Evolutionary conservation across 768 basidiomycete species (phyloP).

Genomic region (Termitomyces sp.): DNA sequence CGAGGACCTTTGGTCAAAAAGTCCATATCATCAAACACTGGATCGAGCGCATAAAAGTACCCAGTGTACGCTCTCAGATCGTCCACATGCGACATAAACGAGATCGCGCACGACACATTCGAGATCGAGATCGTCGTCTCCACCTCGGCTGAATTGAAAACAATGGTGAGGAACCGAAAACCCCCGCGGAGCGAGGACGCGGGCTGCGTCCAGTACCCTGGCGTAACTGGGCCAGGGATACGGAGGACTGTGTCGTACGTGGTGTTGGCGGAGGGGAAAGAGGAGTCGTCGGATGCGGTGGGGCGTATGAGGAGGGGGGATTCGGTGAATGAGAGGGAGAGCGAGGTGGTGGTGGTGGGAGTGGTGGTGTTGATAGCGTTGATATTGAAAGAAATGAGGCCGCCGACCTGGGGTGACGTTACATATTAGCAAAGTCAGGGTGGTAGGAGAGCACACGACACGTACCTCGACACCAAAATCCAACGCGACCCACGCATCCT

Average conservation of each 20-base stretch:
- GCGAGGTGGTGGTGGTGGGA: slow-evolving; percentile 33
- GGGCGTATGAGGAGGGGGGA: slow-evolving; percentile 53
- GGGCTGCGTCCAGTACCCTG: slow-evolving; percentile 48
- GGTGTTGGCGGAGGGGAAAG: slow-evolving; percentile 39
- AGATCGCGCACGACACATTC: slow-evolving; percentile 47
- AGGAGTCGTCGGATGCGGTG: slow-evolving; percentile 49
- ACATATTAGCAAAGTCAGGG: neutral
- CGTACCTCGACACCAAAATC: slow-evolving; percentile 55
- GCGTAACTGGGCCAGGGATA: slow-evolving; percentile 30
- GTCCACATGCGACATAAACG: slow-evolving; percentile 50
- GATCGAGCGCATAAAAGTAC: slow-evolving; percentile 48
- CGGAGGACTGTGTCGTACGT: slow-evolving; percentile 40
- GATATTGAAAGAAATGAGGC: slow-evolving; percentile 47
- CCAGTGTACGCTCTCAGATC: slow-evolving; percentile 47
- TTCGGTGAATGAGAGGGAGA: slow-evolving; percentile 57
- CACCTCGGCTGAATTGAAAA: slow-evolving; percentile 25
- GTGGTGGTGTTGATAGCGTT: slow-evolving; percentile 31
- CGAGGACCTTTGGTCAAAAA: slow-evolving; percentile 46
- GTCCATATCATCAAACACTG: slow-evolving; percentile 38
- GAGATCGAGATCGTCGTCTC: slow-evolving; percentile 33
- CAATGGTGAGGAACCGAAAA: slow-evolving; percentile 50
- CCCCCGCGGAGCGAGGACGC: slow-evolving; percentile 42
- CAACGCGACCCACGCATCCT: slow-evolving; percentile 45
- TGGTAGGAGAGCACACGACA: neutral
- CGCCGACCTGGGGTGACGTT: slow-evolving; percentile 39